These are phyloP conservation scores for California macrophylla DNA, from an alignment of 441 rosid species.

Conservation along the genomic window DNA sequence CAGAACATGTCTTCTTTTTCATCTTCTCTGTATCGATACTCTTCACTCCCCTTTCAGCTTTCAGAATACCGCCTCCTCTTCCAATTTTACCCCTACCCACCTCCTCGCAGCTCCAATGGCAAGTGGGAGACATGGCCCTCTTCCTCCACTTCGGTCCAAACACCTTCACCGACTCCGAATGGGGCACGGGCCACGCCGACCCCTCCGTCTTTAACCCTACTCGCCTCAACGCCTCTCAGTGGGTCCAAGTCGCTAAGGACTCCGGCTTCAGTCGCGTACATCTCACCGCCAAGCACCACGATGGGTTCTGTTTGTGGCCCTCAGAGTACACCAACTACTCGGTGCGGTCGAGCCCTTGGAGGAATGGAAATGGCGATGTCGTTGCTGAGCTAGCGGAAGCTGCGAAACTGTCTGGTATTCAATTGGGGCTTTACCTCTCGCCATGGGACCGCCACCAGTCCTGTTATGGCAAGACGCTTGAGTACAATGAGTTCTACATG, in stretches of 20 bases:
- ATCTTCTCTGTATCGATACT: conserved; percentile 12
- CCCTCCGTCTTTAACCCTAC: conserved; percentile 66
- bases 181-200: conserved; percentile 72
- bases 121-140: conserved; percentile 52
- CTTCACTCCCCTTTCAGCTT: conserved; percentile 24
- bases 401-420: conserved; percentile 45
- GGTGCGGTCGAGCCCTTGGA: conserved; percentile 58
- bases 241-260: conserved; percentile 67
- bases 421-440: conserved; percentile 68
- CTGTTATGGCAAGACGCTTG: conserved; percentile 56
- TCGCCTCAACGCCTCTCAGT: conserved; percentile 53
- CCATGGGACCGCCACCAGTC: conserved; percentile 92
- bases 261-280: conserved; percentile 60
- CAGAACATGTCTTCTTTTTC: conserved; percentile 11
- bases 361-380: conserved; percentile 61
- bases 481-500: conserved; percentile 72
- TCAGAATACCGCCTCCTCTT: conserved; percentile 49
- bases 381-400: conserved; percentile 58
- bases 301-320: conserved; percentile 95
- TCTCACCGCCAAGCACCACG: conserved; percentile 86
- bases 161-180: conserved; percentile 76
- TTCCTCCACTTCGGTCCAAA: conserved; percentile 82
- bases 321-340: conserved; percentile 62
- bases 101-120: conserved; percentile 74
- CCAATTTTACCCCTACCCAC: conserved; percentile 76